Evolutionary conservation across 306 rosid species (phyloP).

Genomic region (Myrica gale): DNA sequence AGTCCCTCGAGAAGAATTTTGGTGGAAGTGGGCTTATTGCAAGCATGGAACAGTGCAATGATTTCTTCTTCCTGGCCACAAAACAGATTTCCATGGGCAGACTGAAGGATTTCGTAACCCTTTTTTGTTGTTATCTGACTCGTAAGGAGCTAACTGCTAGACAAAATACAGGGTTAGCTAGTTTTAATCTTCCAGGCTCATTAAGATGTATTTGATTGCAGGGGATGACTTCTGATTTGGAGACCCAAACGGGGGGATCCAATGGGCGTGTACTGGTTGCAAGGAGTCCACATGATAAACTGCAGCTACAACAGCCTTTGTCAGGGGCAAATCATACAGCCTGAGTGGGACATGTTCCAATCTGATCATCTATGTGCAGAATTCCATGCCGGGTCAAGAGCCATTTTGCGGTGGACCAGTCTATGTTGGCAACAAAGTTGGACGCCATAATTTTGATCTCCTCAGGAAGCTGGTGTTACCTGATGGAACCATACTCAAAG

Average conservation of each 20-base stretch:
- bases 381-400: slow-evolving; percentile 84
- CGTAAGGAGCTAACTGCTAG: neutral
- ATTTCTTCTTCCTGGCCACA: slow-evolving; percentile 78
- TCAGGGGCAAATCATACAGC: slow-evolving; percentile 86
- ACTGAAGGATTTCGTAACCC: slow-evolving; percentile 43
- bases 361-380: slow-evolving; percentile 76
- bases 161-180: too few relatives aligned
- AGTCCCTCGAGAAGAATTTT: slow-evolving; percentile 63
- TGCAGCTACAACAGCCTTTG: slow-evolving; percentile 87
- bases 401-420: slow-evolving; percentile 71
- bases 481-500: slow-evolving; percentile 44
- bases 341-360: slow-evolving; percentile 96
- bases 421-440: slow-evolving; percentile 67
- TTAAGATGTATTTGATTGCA: slow-evolving; percentile 4
- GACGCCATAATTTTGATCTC: slow-evolving; percentile 67
- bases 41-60: slow-evolving; percentile 91
- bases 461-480: slow-evolving; percentile 62
- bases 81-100: slow-evolving; percentile 62
- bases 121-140: neutral
- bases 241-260: slow-evolving; percentile 81
- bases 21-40: slow-evolving; percentile 72
- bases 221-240: slow-evolving; percentile 92
- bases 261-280: slow-evolving; percentile 79
- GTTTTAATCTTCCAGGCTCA: too few relatives aligned
- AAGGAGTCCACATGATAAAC: slow-evolving; percentile 83